Evolutionary conservation across 441 rosid genomes (phyloP).

Genomic region (Brassica hybrid): DNA sequence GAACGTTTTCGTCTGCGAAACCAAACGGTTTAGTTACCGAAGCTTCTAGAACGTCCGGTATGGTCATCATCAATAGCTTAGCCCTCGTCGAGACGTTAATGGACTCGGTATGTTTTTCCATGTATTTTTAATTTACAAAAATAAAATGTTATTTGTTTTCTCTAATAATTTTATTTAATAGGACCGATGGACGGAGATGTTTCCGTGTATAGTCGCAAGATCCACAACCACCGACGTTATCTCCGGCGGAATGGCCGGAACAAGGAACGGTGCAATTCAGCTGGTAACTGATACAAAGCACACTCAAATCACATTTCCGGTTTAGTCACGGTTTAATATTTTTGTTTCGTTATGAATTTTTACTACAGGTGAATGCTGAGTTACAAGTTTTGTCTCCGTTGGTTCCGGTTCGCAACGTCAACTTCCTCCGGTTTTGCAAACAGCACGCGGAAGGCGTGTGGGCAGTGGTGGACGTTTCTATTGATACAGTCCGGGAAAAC

Average conservation of each 20-base stretch:
- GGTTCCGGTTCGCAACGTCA: conserved; percentile 86
- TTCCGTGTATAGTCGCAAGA: conserved; percentile 79
- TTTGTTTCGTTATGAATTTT: too few species aligned
- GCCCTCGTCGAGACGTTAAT: conserved; percentile 88
- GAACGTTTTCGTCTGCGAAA: conserved; percentile 62
- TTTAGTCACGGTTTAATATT: too few species aligned
- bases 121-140: background rate
- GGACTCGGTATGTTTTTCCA: conserved; percentile 71
- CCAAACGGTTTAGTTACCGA: conserved; percentile 68
- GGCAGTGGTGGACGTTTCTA: conserved; percentile 94
- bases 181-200: conserved; percentile 91
- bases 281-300: conserved; percentile 33
- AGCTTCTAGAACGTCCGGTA: conserved; percentile 77
- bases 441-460: conserved; percentile 89
- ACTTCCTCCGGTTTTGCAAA: conserved; percentile 86
- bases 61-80: conserved; percentile 82
- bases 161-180: conserved; percentile 33
- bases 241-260: conserved; percentile 71
- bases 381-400: conserved; percentile 87
- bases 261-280: conserved; percentile 76
- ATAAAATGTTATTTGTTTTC: background rate
- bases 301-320: too few species aligned
- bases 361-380: conserved; percentile 83
- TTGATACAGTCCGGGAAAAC: conserved; percentile 60
- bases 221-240: conserved; percentile 73